These are phyloP conservation scores for Ramaria sp. DNA, from an alignment of 768 basidiomycete species.

Conservation along the genomic window DNA sequence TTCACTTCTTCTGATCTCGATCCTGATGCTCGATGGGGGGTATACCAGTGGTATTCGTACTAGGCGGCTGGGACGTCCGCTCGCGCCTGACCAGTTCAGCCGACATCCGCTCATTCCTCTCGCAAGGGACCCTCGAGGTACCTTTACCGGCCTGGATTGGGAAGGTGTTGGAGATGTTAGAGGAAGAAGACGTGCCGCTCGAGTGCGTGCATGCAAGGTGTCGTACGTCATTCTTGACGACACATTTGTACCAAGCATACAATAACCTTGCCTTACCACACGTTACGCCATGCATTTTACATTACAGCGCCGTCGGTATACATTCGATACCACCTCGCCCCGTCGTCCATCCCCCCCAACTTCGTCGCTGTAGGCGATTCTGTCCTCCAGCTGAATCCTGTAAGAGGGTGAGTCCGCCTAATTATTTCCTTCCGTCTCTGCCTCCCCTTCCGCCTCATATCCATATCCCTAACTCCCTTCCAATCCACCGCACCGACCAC, in stretches of 20 bases:
- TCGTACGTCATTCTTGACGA: slow-evolving; percentile 2
- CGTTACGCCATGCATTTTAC: not conserved
- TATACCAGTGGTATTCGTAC: too few relatives aligned
- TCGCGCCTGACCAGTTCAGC: slow-evolving; percentile 1
- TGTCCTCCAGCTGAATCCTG: slow-evolving; percentile 10
- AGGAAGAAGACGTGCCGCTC: not conserved
- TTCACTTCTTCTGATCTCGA: too few relatives aligned
- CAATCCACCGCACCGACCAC: not conserved
- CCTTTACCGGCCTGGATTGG: slow-evolving; percentile 11
- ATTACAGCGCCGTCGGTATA: slow-evolving; percentile 10
- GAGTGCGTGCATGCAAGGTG: not conserved
- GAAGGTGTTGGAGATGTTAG: slow-evolving; percentile 11
- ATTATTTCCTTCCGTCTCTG: too few relatives aligned
- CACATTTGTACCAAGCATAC: not conserved
- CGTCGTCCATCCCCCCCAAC: slow-evolving; percentile 13
- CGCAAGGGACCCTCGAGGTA: not conserved
- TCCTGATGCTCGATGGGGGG: too few relatives aligned
- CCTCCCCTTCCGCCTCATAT: too few relatives aligned
- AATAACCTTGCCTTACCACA: not conserved
- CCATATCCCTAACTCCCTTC: too few relatives aligned
- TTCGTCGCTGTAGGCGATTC: slow-evolving; percentile 13
- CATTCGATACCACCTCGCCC: slow-evolving; percentile 12
- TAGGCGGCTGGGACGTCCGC: slow-evolving; percentile 12
- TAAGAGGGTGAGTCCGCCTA: slow-evolving; percentile 5
- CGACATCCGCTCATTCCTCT: slow-evolving; percentile 7